phyloP scores from a whole-genome alignment of 1,284 basidiomycete genomes.

The Cutaneotrichosporon daszewskae region DNA sequence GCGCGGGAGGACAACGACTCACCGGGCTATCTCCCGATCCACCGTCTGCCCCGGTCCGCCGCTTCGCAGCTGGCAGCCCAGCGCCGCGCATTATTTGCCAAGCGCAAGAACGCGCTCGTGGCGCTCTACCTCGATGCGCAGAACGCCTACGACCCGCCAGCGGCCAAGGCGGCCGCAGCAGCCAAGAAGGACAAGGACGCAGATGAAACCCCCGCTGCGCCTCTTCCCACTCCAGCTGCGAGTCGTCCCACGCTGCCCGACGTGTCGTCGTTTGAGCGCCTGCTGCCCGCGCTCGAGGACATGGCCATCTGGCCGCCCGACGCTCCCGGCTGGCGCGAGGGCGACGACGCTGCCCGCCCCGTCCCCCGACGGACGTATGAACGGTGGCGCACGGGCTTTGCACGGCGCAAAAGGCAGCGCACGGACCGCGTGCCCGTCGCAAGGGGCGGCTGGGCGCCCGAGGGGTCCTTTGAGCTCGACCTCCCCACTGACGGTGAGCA shows the following conservation, averaged over 20 bases:
- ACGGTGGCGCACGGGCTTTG: conserved; percentile 25
- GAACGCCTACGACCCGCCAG: conserved; percentile 16
- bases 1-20: conserved; percentile 13
- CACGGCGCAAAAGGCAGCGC: conserved; percentile 19
- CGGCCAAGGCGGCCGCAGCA: not conserved
- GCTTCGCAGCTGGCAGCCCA: conserved; percentile 13
- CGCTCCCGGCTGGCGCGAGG: conserved; percentile 31
- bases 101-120: conserved; percentile 36
- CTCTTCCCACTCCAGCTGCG: no score
- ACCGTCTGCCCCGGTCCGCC: conserved; percentile 13
- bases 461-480: conserved; percentile 47
- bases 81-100: conserved; percentile 25
- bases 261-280: conserved; percentile 23
- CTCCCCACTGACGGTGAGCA: conserved; percentile 29
- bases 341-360: conserved; percentile 12
- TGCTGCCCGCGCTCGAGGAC: conserved; percentile 33
- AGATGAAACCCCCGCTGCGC: not conserved
- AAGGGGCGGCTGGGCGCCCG: conserved; percentile 42
- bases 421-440: conserved; percentile 22
- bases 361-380: conserved; percentile 16
- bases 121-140: conserved; percentile 40
- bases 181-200: not conserved
- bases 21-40: not conserved
- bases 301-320: conserved; percentile 36
- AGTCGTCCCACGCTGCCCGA: conserved; percentile 19